These are phyloP conservation scores for Aspergillus mulundensis DNA, from an alignment of 495 filamentous ascomycete genomes.

Conservation along the genomic window DNA sequence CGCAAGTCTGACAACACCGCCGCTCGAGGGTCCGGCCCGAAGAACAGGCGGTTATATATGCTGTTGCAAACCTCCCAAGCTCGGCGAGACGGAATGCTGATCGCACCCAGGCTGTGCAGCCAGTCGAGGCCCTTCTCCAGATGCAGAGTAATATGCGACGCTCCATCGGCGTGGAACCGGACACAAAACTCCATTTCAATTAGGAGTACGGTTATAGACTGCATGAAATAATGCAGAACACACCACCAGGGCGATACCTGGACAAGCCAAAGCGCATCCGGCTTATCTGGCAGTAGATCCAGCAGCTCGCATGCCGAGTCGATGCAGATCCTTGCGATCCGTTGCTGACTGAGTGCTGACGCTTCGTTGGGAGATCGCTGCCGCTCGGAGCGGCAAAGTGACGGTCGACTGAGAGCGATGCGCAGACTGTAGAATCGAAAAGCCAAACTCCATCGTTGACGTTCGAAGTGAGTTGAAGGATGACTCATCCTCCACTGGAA, in stretches of 20 bases:
- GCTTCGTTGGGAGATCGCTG: conserved; percentile 4
- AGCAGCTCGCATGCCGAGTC: conserved; percentile 46
- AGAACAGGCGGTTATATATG: conserved; percentile 5
- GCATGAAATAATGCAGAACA: conserved; percentile 53
- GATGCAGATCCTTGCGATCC: conserved; percentile 34
- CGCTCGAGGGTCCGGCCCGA: neutral
- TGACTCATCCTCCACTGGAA: conserved; percentile 35
- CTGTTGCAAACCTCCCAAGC: conserved; percentile 5
- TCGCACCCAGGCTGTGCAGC: neutral
- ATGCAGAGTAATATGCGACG: conserved; percentile 4
- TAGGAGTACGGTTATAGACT: conserved; percentile 50
- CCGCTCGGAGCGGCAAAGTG: conserved; percentile 37
- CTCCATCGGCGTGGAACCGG: conserved; percentile 2
- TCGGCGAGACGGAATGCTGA: neutral
- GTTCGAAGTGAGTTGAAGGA: conserved; percentile 16
- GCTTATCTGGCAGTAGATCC: conserved; percentile 37
- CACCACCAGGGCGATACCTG: conserved; percentile 54
- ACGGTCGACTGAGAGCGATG: conserved; percentile 56
- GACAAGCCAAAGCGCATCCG: conserved; percentile 30
- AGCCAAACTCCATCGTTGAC: conserved; percentile 31
- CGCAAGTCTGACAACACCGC: neutral
- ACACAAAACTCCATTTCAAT: conserved; percentile 30
- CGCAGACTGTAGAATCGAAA: conserved; percentile 52
- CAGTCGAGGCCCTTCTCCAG: conserved; percentile 2
- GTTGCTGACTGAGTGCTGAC: conserved; percentile 4